Conservation (phyloP, 208 protist species). For the Kentomonas sorsogonicus region DNA sequence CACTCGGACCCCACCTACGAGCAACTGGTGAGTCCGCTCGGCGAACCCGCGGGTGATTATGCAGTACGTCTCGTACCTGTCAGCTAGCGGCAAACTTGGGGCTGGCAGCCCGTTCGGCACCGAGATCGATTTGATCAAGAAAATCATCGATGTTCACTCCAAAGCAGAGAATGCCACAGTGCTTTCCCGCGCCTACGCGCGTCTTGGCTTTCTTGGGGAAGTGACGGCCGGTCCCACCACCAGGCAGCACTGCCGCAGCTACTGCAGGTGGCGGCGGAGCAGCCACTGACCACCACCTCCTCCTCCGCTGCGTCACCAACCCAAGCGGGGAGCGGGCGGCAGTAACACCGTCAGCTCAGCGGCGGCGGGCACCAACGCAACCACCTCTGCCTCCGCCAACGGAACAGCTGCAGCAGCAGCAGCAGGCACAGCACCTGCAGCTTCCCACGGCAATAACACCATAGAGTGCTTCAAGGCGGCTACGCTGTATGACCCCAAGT, state of each 20-base stretch:
- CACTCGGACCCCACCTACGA: constrained; percentile 52
- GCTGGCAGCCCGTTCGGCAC: constrained; percentile 47
- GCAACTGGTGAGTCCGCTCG: constrained; percentile 55
- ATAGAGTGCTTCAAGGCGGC: constrained; percentile 75
- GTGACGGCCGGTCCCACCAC: no score
- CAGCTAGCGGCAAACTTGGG: constrained; percentile 55
- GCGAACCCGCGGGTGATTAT: constrained; percentile 77
- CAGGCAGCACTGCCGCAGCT: no score
- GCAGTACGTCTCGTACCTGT: constrained; percentile 80
- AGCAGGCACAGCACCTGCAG: no score
- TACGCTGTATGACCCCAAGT: constrained; percentile 74
- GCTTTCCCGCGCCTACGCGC: constrained; percentile 62
- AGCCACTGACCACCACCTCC: no score
- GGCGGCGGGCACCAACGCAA: no score
- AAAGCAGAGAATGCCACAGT: constrained; percentile 63
- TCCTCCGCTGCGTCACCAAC: no score
- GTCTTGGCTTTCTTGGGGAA: constrained; percentile 59
- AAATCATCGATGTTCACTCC: constrained; percentile 81
- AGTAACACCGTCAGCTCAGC: no score
- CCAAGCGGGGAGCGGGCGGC: no score
- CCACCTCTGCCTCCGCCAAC: no score
- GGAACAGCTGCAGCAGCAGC: no score
- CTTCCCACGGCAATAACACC: no score
- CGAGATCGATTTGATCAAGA: constrained; percentile 74
- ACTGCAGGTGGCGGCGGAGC: no score